These are phyloP conservation scores for Fusarium bulbicola DNA, from an alignment of 2,329 filamentous ascomycete genomes.

Conservation along the genomic window DNA sequence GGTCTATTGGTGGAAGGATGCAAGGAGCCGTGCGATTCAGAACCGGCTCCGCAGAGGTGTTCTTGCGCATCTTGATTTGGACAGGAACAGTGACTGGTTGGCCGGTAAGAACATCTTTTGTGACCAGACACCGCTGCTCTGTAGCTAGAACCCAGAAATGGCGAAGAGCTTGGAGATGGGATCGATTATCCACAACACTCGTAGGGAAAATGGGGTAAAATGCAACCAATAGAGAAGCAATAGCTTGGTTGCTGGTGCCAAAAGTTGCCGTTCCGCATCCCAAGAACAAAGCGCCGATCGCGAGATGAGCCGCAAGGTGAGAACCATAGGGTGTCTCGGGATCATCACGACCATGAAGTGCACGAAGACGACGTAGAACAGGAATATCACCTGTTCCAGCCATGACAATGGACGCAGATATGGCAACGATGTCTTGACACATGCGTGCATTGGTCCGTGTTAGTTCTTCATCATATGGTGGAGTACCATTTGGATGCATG, in stretches of 20 bases:
- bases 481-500: constrained; percentile 42
- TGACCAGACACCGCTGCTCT: constrained; percentile 87
- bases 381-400: constrained; percentile 91
- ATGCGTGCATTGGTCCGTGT: constrained; percentile 85
- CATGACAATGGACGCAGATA: constrained; percentile 90
- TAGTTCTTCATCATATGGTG: constrained; percentile 83
- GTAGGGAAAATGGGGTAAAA: constrained; percentile 95
- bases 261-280: constrained; percentile 94
- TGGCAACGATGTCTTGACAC: constrained; percentile 87
- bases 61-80: constrained; percentile 65
- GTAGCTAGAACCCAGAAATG: constrained; percentile 97
- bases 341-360: constrained; percentile 87
- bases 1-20: constrained; percentile 70
- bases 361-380: constrained; percentile 84
- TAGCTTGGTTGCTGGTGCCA: constrained; percentile 85
- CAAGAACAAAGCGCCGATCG: constrained; percentile 89
- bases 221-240: constrained; percentile 85
- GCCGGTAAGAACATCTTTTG: constrained; percentile 85
- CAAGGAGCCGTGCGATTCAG: constrained; percentile 64
- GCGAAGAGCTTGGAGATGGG: constrained; percentile 93
- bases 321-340: constrained; percentile 89
- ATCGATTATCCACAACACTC: constrained; percentile 90
- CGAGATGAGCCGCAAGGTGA: constrained; percentile 91
- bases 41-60: constrained; percentile 49
- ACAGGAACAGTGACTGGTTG: constrained; percentile 81